Conservation (phyloP, 148 eudicot genomes). For the Chenopodium suecicum region DNA sequence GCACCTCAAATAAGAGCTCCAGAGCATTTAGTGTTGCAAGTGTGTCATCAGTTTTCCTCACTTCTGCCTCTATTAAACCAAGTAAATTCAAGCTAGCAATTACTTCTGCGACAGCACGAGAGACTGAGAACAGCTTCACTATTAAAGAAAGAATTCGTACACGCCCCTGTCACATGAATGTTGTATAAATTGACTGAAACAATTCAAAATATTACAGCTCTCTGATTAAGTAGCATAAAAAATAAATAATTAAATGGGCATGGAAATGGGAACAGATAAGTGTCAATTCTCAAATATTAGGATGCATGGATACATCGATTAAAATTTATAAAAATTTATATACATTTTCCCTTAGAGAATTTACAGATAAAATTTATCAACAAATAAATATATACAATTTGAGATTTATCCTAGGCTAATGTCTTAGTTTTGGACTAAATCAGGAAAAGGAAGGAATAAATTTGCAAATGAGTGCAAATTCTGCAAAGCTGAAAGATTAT, state of each 20-base stretch:
- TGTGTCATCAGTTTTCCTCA: conserved; percentile 58
- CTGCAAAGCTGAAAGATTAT: no score
- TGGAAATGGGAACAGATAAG: background rate
- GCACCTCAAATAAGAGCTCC: conserved; percentile 89
- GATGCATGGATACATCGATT: background rate
- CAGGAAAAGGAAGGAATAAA: no score
- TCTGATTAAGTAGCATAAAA: background rate
- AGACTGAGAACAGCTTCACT: conserved; percentile 87
- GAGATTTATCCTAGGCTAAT: background rate
- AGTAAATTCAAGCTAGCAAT: conserved; percentile 69
- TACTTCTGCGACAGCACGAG: conserved; percentile 67
- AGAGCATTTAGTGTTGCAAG: conserved; percentile 68
- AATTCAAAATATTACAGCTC: background rate
- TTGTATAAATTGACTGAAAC: background rate
- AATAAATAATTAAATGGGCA: background rate
- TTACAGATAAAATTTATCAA: no score
- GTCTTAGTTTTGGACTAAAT: background rate
- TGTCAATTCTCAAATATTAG: background rate
- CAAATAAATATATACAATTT: no score
- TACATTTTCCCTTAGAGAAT: no score
- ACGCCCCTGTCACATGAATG: conserved; percentile 61
- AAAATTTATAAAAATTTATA: no score
- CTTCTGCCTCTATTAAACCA: conserved; percentile 64
- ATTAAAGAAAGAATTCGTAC: conserved; percentile 78
- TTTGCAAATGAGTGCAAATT: no score